Evolutionary conservation across 2,329 filamentous ascomycete genomes (phyloP).

Genomic region (Curvularia sp.): DNA sequence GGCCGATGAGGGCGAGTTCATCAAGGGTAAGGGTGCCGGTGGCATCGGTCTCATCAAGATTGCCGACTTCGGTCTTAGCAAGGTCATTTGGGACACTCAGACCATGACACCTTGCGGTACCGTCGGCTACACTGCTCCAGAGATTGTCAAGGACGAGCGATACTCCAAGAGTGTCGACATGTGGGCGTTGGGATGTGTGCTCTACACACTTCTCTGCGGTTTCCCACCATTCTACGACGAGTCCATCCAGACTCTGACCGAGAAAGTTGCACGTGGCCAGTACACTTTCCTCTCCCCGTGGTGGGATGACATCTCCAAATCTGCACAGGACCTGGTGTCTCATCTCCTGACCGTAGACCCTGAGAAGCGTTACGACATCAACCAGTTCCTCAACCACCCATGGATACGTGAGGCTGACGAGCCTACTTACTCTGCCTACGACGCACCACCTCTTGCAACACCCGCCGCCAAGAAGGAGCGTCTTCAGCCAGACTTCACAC

Average conservation of each 20-base stretch:
- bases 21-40: slow-evolving; percentile 79
- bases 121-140: slow-evolving; percentile 95
- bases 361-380: slow-evolving; percentile 92
- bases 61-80: slow-evolving; percentile 95
- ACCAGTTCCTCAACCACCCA: slow-evolving; percentile 90
- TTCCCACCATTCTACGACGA: slow-evolving; percentile 99
- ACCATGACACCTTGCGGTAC: slow-evolving; percentile 99
- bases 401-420: slow-evolving; percentile 82
- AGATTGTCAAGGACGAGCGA: slow-evolving; percentile 98
- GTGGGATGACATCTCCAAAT: slow-evolving; percentile 98
- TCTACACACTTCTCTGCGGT: slow-evolving; percentile 95
- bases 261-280: slow-evolving; percentile 95
- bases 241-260: slow-evolving; percentile 93
- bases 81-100: slow-evolving; percentile 97
- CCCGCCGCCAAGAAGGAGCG: slow-evolving; percentile 67
- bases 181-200: slow-evolving; percentile 96
- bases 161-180: slow-evolving; percentile 99
- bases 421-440: slow-evolving; percentile 69
- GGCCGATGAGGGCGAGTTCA: slow-evolving; percentile 92
- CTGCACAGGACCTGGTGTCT: slow-evolving; percentile 90
- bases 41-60: slow-evolving; percentile 97
- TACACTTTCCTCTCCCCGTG: slow-evolving; percentile 98
- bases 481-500: slow-evolving; percentile 59
- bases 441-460: slow-evolving; percentile 75
- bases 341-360: slow-evolving; percentile 95